A percentile compares a stretch with the other conserved stretches of the same genome.
These are phyloP conservation scores for Malbranchea zuffiana DNA, from an alignment of 2,329 filamentous ascomycete genomes.

Conservation along the genomic window DNA sequence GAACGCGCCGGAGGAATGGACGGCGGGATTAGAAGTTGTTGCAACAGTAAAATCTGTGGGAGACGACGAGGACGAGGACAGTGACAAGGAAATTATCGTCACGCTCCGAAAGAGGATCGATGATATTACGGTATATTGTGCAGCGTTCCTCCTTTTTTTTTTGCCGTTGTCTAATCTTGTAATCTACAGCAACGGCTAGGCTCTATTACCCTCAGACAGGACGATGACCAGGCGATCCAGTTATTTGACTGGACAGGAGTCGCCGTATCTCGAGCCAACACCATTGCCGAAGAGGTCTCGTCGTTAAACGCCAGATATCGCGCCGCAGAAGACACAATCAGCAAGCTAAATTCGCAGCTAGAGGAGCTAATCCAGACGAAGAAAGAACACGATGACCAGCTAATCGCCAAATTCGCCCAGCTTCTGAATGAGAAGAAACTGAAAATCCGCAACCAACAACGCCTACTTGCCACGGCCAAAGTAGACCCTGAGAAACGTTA, in stretches of 20 bases:
- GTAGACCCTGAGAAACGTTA: constrained; percentile 31
- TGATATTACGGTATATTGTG: constrained; percentile 37
- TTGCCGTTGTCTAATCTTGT: background rate
- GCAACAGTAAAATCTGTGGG: constrained; percentile 18
- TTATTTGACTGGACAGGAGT: constrained; percentile 47
- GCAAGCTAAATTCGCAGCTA: constrained; percentile 43
- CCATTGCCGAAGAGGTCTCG: constrained; percentile 33
- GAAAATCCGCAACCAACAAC: constrained; percentile 53
- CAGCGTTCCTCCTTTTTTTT: too few relatives aligned
- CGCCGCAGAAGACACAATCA: constrained; percentile 41
- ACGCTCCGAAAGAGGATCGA: constrained; percentile 35
- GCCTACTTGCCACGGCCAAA: constrained; percentile 43
- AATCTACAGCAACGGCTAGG: constrained; percentile 43
- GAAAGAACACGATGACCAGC: constrained; percentile 44
- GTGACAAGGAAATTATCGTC: constrained; percentile 29
- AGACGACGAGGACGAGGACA: constrained; percentile 17
- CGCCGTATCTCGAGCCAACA: constrained; percentile 36
- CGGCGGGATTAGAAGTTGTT: constrained; percentile 24
- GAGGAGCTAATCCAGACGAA: constrained; percentile 49
- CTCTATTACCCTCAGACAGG: constrained; percentile 40
- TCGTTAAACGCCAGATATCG: constrained; percentile 31
- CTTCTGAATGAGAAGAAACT: constrained; percentile 54
- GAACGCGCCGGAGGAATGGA: constrained; percentile 14
- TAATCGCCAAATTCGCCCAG: constrained; percentile 48
- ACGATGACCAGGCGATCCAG: constrained; percentile 45